Evolutionary conservation across 2,329 filamentous ascomycete genomes (phyloP).

Genomic region (Dactylonectria estremocensis): DNA sequence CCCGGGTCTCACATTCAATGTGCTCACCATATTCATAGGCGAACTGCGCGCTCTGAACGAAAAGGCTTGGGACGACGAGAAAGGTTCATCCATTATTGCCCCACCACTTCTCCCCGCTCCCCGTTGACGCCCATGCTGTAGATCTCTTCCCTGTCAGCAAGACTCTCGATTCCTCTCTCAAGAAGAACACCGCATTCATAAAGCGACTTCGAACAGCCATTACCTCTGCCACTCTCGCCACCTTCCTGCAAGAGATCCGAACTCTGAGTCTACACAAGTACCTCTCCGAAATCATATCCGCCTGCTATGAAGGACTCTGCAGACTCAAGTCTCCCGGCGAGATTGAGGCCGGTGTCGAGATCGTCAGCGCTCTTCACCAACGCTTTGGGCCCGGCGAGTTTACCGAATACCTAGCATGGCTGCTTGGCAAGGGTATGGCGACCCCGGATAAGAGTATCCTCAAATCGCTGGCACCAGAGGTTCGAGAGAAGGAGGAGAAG

Average conservation of each 20-base stretch:
- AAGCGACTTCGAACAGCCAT: slow-evolving; percentile 94
- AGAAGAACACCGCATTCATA: slow-evolving; percentile 99
- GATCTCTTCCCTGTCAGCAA: slow-evolving; percentile 84
- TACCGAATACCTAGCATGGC: slow-evolving; percentile 92
- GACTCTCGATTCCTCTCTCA: slow-evolving; percentile 93
- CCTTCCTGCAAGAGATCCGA: slow-evolving; percentile 91
- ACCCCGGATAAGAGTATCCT: slow-evolving; percentile 89
- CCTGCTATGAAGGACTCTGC: slow-evolving; percentile 94
- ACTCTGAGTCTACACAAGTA: slow-evolving; percentile 96
- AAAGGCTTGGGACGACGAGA: slow-evolving; percentile 90
- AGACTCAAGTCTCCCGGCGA: slow-evolving; percentile 93
- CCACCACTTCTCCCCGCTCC: slow-evolving; percentile 34
- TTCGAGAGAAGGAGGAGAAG: slow-evolving; percentile 95
- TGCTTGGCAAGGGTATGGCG: slow-evolving; percentile 90
- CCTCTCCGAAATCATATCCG: slow-evolving; percentile 95
- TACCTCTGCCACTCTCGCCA: slow-evolving; percentile 82
- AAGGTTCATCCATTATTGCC: slow-evolving; percentile 68
- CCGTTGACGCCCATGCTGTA: slow-evolving; percentile 54
- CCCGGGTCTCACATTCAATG: slow-evolving; percentile 1
- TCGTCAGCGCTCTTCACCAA: slow-evolving; percentile 95
- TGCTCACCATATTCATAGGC: slow-evolving; percentile 67
- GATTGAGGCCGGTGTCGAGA: slow-evolving; percentile 91
- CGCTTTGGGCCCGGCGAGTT: slow-evolving; percentile 93
- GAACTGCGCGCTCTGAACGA: slow-evolving; percentile 92
- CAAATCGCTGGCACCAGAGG: slow-evolving; percentile 84